phyloP scores from a whole-genome alignment of 257 asterid species.

The Nicotiana tabacum region DNA sequence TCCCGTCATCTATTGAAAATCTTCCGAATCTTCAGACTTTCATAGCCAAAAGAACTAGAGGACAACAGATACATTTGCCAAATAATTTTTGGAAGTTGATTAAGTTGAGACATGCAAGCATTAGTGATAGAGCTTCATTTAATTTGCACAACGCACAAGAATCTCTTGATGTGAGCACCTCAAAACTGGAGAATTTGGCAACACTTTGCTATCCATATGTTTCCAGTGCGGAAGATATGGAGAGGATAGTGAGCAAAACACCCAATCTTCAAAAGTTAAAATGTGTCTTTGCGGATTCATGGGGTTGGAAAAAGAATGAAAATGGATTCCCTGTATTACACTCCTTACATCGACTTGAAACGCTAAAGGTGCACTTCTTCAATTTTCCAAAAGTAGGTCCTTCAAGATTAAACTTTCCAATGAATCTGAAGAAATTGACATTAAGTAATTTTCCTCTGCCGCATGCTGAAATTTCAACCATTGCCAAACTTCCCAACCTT shows the following conservation, averaged over 20 bases:
- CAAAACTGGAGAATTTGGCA: not conserved
- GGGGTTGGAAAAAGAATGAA: not conserved
- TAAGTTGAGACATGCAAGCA: not conserved
- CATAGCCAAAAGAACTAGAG: not conserved
- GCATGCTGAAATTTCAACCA: not conserved
- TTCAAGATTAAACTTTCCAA: not conserved
- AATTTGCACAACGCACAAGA: not conserved
- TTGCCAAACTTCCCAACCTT: not conserved
- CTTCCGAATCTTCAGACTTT: not conserved
- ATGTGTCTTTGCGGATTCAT: too few relatives aligned
- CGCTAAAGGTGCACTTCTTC: not conserved
- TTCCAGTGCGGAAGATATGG: not conserved
- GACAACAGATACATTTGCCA: not conserved
- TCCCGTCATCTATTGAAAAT: not conserved
- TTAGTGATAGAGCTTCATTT: not conserved
- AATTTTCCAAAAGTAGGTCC: too few relatives aligned
- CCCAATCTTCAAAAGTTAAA: not conserved
- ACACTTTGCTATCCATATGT: not conserved
- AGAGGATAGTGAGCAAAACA: not conserved
- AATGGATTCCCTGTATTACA: not conserved
- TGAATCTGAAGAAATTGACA: not conserved
- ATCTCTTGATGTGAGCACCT: not conserved
- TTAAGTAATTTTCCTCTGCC: not conserved
- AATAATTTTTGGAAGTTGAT: not conserved
- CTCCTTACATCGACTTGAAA: not conserved